Percentiles rank a stretch among this genome's conserved stretches.
Evolutionary conservation across 129 eudicot genomes (phyloP).

Genomic region (Ambrosia trifida): DNA sequence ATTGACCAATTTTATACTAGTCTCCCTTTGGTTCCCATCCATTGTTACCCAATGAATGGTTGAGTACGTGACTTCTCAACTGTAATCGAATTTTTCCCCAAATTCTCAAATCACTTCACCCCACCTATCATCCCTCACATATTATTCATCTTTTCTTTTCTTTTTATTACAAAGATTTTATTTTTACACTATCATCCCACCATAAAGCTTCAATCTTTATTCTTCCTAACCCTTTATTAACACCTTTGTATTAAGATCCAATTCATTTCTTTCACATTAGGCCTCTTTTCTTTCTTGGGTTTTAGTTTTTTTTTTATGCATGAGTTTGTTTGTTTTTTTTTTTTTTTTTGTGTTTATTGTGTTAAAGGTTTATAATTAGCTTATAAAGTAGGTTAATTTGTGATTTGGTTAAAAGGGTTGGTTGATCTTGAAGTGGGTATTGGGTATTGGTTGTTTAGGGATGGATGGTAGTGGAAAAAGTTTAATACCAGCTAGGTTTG

Average conservation of each 20-base stretch:
- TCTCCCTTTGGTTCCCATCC: slow-evolving; percentile 23
- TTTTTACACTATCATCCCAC: slow-evolving; percentile 3
- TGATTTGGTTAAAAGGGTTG: not conserved
- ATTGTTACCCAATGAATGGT: slow-evolving; percentile 27
- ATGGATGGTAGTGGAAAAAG: slow-evolving; percentile 59
- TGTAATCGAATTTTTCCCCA: slow-evolving; percentile 23
- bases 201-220: slow-evolving; percentile 28
- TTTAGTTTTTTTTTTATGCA: not conserved
- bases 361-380: not conserved
- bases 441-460: slow-evolving; percentile 29
- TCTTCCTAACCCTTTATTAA: slow-evolving; percentile 23
- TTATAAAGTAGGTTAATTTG: not conserved
- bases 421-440: slow-evolving; percentile 21
- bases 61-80: slow-evolving; percentile 33
- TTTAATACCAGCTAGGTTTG: slow-evolving; percentile 71
- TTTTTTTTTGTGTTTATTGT: not conserved
- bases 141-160: slow-evolving; percentile 23
- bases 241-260: slow-evolving; percentile 27
- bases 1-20: slow-evolving; percentile 12
- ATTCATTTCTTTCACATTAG: slow-evolving; percentile 24
- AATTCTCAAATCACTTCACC: slow-evolving; percentile 40
- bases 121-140: slow-evolving; percentile 9
- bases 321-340: slow-evolving; percentile 8
- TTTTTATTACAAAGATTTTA: not conserved
- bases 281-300: not conserved